These are phyloP conservation scores for Eucalyptus marginata DNA, from an alignment of 345 rosid species.

Conservation along the genomic window DNA sequence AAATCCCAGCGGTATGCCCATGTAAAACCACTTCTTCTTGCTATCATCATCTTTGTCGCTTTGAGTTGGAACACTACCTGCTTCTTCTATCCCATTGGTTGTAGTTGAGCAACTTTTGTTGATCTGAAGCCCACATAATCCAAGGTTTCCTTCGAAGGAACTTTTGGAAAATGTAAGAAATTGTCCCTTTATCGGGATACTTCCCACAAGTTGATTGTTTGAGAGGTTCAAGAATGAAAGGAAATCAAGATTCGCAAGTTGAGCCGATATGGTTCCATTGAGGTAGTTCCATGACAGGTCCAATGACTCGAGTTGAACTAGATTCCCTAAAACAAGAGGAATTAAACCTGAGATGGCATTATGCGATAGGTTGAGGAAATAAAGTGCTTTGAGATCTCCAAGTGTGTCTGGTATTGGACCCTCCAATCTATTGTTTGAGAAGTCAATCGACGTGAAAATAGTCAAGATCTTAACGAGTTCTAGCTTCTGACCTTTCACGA, in stretches of 20 bases:
- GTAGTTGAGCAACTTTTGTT: no score
- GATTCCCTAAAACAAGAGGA: not conserved
- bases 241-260: not conserved
- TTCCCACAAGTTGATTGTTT: no score
- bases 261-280: conserved; percentile 5
- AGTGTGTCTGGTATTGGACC: conserved; percentile 7
- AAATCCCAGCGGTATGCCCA: no score
- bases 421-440: not conserved
- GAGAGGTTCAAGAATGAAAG: no score
- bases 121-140: no score
- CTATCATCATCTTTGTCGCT: no score
- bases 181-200: no score
- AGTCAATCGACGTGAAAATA: not conserved
- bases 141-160: no score
- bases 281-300: conserved; percentile 23
- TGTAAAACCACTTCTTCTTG: no score
- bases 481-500: conserved; percentile 15
- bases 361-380: conserved; percentile 16
- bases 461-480: conserved; percentile 1
- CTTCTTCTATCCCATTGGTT: no score
- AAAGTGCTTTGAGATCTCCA: conserved; percentile 2
- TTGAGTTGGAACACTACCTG: no score
- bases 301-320: not conserved
- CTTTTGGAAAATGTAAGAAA: no score
- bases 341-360: not conserved